These are phyloP conservation scores for Phycomyces nitens DNA, from an alignment of 192 early-diverging fungal genomes.

Conservation along the genomic window DNA sequence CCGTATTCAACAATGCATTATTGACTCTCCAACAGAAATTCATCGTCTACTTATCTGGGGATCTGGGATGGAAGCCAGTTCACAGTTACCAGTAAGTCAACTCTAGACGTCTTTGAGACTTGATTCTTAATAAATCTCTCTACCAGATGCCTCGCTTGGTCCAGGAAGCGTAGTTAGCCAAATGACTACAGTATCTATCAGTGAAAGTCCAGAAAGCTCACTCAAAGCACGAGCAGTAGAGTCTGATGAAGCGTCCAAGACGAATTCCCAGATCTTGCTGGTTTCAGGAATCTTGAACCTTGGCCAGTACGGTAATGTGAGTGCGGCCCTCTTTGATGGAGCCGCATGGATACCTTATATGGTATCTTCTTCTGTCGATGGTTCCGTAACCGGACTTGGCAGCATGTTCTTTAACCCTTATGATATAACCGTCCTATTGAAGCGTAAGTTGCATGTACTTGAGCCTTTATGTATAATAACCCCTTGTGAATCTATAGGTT, in stretches of 20 bases:
- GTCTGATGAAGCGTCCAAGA: background rate
- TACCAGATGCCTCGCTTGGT: constrained; percentile 3
- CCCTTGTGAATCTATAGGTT: no score
- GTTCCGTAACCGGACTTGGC: constrained; percentile 13
- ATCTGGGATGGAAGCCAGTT: constrained; percentile 22
- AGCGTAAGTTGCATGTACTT: background rate
- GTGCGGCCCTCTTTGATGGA: constrained; percentile 50
- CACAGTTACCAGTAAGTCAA: background rate
- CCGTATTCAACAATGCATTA: background rate
- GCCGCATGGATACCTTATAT: constrained; percentile 43
- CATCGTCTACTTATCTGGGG: constrained; percentile 10
- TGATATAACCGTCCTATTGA: background rate
- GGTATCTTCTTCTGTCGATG: constrained; percentile 28
- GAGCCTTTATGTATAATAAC: background rate
- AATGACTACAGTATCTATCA: constrained; percentile 13
- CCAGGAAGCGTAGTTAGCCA: constrained; percentile 24
- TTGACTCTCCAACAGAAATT: background rate
- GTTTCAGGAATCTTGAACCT: constrained; percentile 43
- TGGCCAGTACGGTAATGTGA: constrained; percentile 36
- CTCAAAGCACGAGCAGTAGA: background rate
- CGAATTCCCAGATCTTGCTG: constrained; percentile 32
- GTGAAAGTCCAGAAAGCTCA: background rate
- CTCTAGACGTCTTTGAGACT: no score
- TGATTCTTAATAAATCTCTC: no score
- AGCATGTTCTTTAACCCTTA: constrained; percentile 10